phyloP scores from a whole-genome alignment of 495 filamentous ascomycete species.

The Staphylotrichum longicolle region DNA sequence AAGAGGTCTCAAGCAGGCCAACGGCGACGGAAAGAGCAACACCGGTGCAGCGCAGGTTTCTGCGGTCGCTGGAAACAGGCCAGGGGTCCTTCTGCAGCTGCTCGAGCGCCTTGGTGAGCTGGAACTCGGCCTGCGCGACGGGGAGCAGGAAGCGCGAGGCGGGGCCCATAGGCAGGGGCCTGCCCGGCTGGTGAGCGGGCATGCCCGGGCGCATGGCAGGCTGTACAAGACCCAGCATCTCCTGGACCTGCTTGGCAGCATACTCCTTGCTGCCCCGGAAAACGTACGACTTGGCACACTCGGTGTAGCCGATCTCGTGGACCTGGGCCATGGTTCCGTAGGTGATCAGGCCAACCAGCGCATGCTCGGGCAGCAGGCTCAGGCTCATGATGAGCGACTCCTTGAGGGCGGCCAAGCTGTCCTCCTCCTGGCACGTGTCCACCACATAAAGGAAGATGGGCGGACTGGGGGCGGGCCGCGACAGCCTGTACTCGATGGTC shows the following conservation, averaged over 20 bases:
- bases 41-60: conserved; percentile 89
- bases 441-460: conserved; percentile 98
- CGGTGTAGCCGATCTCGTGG: conserved; percentile 96
- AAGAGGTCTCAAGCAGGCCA: conserved; percentile 87
- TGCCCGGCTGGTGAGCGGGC: conserved; percentile 69
- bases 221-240: conserved; percentile 86
- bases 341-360: conserved; percentile 91
- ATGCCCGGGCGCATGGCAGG: conserved; percentile 72
- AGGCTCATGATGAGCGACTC: conserved; percentile 97
- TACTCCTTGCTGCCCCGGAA: conserved; percentile 99
- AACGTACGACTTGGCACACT: conserved; percentile 99
- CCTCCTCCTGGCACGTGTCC: conserved; percentile 98
- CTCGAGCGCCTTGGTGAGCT: conserved; percentile 95
- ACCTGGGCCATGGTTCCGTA: conserved; percentile 99
- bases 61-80: conserved; percentile 93
- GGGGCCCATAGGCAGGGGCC: conserved; percentile 72
- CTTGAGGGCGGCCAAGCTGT: conserved; percentile 92
- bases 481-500: conserved; percentile 95
- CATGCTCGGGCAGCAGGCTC: conserved; percentile 87
- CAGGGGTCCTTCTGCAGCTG: conserved; percentile 97
- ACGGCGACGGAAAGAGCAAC: conserved; percentile 94
- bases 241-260: conserved; percentile 90
- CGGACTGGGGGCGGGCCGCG: conserved; percentile 86
- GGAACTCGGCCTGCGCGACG: conserved; percentile 95
- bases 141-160: conserved; percentile 90